These are phyloP conservation scores for Aspergillus transmontanensis DNA, from an alignment of 2,329 filamentous ascomycete species.

Conservation along the genomic window DNA sequence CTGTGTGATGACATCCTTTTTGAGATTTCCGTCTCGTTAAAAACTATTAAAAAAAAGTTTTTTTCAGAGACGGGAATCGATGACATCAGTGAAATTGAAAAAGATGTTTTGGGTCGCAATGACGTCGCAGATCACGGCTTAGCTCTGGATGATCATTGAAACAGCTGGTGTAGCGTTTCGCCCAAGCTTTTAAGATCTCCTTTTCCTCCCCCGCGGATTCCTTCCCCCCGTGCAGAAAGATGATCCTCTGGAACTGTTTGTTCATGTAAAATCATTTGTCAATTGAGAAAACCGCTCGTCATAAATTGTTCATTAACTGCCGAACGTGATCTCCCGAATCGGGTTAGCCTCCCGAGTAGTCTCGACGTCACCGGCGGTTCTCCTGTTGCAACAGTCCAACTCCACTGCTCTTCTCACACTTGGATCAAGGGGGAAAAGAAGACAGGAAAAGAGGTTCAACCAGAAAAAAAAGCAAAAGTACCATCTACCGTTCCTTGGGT, in stretches of 20 bases:
- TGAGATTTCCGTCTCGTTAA: not conserved
- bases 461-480: not conserved
- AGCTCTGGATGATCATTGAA: not conserved
- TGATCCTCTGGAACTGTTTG: not conserved
- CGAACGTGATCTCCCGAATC: slow-evolving; percentile 17
- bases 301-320: slow-evolving; percentile 10
- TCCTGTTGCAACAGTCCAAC: slow-evolving; percentile 1
- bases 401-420: not conserved
- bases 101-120: slow-evolving; percentile 11
- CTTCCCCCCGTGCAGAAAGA: not conserved
- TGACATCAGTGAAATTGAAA: slow-evolving; percentile 21
- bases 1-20: not conserved
- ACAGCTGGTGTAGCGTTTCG: not conserved
- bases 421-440: not conserved
- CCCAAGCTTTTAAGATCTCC: not conserved
- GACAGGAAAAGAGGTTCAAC: not conserved
- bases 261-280: not conserved
- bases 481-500: slow-evolving; percentile 3
- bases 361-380: slow-evolving; percentile 27
- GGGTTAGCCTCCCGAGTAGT: slow-evolving; percentile 18
- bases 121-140: slow-evolving; percentile 18
- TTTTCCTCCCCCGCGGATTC: not conserved
- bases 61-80: slow-evolving; percentile 10
- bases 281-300: not conserved
- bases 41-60: not conserved